phyloP scores from a whole-genome alignment of 2,329 filamentous ascomycete species.

The Trichoderma citrinoviride region DNA sequence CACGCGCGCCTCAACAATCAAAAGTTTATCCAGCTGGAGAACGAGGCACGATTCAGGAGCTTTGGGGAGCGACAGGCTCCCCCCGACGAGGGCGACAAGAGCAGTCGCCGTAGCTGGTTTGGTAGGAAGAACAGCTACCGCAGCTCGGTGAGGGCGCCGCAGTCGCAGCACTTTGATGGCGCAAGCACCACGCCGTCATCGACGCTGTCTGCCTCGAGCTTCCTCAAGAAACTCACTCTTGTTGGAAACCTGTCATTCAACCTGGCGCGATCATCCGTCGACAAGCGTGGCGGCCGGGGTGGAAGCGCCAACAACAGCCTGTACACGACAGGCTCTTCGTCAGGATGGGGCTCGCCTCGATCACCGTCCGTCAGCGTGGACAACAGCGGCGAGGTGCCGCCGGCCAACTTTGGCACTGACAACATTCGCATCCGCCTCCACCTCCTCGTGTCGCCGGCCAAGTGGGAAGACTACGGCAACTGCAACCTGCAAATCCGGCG shows the following conservation, averaged over 20 bases:
- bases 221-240: slow-evolving; percentile 73
- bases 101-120: slow-evolving; percentile 56
- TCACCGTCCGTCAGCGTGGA: slow-evolving; percentile 58
- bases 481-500: slow-evolving; percentile 79
- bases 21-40: slow-evolving; percentile 70
- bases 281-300: slow-evolving; percentile 48
- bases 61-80: slow-evolving; percentile 59
- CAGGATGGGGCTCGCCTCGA: slow-evolving; percentile 47
- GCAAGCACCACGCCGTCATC: slow-evolving; percentile 62
- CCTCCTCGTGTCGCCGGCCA: slow-evolving; percentile 68
- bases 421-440: slow-evolving; percentile 88
- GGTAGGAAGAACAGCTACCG: slow-evolving; percentile 64
- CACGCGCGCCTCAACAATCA: slow-evolving; percentile 87
- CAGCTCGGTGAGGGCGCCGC: slow-evolving; percentile 58
- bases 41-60: slow-evolving; percentile 67
- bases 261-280: slow-evolving; percentile 74
- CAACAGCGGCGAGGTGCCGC: slow-evolving; percentile 50
- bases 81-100: slow-evolving; percentile 47
- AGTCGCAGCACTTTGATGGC: slow-evolving; percentile 63
- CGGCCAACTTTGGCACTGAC: slow-evolving; percentile 60
- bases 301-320: slow-evolving; percentile 56
- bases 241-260: slow-evolving; percentile 73
- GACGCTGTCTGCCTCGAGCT: slow-evolving; percentile 69
- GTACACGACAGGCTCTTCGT: slow-evolving; percentile 59
- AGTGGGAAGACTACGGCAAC: slow-evolving; percentile 90